Conservation (phyloP, 129 eudicot genomes). For the Centaurea solstitialis region DNA sequence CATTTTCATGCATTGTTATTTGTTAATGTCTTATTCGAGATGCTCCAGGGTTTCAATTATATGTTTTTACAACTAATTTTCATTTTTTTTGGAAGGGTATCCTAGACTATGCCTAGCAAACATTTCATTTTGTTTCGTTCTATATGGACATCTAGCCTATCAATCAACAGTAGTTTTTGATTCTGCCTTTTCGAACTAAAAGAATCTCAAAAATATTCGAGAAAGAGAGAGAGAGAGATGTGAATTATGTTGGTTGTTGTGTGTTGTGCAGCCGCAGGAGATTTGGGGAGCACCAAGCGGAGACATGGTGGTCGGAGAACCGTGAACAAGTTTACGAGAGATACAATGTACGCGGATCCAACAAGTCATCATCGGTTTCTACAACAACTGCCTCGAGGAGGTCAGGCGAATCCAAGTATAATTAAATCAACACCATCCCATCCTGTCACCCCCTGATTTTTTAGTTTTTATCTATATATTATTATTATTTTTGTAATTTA, state of each 20-base stretch:
- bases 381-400: conserved; percentile 44
- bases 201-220: not conserved
- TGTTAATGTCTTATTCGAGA: not conserved
- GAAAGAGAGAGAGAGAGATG: not conserved
- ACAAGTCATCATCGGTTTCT: conserved; percentile 51
- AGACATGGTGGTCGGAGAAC: conserved; percentile 99
- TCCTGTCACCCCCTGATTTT: not conserved
- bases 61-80: not conserved
- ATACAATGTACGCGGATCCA: conserved; percentile 81
- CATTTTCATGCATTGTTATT: not conserved
- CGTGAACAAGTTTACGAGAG: conserved; percentile 91
- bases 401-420: conserved; percentile 48
- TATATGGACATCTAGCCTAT: too few species aligned
- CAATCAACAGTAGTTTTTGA: not conserved
- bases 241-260: not conserved
- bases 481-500: conserved; percentile 3
- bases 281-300: conserved; percentile 98
- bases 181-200: not conserved
- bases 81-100: too few species aligned
- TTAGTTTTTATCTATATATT: conserved; percentile 7
- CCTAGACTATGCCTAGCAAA: too few species aligned
- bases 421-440: not conserved
- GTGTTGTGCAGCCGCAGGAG: conserved; percentile 37
- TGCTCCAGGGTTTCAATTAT: not conserved
- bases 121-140: not conserved